Percentiles rank a stretch among this genome's conserved stretches.
Conservation (phyloP, 805 yeast species). For the Ogataea salicorniae region DNA sequence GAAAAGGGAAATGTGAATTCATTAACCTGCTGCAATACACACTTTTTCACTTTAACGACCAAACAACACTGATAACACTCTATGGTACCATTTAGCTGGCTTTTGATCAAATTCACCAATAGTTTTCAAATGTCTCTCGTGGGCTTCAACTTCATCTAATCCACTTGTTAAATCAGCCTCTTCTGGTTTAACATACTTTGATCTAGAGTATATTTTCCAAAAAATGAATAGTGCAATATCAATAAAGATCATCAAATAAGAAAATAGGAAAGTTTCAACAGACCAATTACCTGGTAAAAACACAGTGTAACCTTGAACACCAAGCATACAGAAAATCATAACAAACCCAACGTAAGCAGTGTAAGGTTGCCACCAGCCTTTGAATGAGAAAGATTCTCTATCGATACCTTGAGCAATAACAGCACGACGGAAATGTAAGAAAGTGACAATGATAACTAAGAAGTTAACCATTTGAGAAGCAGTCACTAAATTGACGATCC, state of each 20-base stretch:
- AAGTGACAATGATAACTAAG: slow-evolving; percentile 51
- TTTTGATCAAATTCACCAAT: slow-evolving; percentile 4
- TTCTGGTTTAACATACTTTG: slow-evolving; percentile 38
- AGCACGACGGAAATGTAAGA: slow-evolving; percentile 58
- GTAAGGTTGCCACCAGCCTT: slow-evolving; percentile 57
- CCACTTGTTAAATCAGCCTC: slow-evolving; percentile 54
- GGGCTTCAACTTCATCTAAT: slow-evolving; percentile 52
- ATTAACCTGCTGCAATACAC: no score
- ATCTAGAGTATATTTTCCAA: slow-evolving; percentile 50
- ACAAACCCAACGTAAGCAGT: slow-evolving; percentile 44
- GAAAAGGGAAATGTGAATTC: slow-evolving; percentile 8
- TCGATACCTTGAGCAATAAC: slow-evolving; percentile 47
- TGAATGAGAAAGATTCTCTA: slow-evolving; percentile 42
- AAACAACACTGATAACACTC: not conserved
- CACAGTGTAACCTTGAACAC: slow-evolving; percentile 64
- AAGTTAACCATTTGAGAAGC: slow-evolving; percentile 64
- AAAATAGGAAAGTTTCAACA: slow-evolving; percentile 56
- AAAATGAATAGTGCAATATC: slow-evolving; percentile 41
- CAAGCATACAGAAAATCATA: slow-evolving; percentile 45
- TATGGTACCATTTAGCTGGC: slow-evolving; percentile 11
- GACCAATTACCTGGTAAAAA: slow-evolving; percentile 66
- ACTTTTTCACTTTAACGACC: not conserved
- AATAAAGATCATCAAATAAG: slow-evolving; percentile 67
- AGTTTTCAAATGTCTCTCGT: slow-evolving; percentile 34
- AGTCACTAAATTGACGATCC: slow-evolving; percentile 71